Base-by-base conservation (phyloP, 1,284 basidiomycete species). In the Grifola frondosa region DNA sequence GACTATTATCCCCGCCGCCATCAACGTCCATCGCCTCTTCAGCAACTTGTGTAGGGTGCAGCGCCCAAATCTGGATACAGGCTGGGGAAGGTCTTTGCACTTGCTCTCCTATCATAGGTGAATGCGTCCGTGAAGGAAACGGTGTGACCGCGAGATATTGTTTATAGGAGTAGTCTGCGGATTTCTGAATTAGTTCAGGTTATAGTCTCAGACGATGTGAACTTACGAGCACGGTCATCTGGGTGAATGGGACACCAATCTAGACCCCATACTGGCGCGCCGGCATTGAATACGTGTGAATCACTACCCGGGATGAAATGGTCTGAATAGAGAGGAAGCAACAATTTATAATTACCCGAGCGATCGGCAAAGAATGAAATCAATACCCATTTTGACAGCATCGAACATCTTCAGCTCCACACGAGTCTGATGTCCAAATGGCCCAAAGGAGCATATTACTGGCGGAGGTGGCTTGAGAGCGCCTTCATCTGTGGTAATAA, bases 171-270 rank as follows among this genome's bases (percentile, higher is more conserved):
- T 76, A 69, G 30, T 64, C 87, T 87, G 47, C 9, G 21, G 12
- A 31, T 35, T 31, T 22, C 42, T 43, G 10, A 25, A 6, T 35
- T 19, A 42, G 38, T n/a, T n/a, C n/a, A n/a, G n/a, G n/a, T n/a
- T 5, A 28, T 15, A 28, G 21, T 17, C 10, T 12, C 13, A 3
- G 8, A 8, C 11, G 10, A 12, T 28, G 33, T 4, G 8, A n/a
- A 59, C 72, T 49, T 50, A 88, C 87, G 57, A 36, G 66, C 54
- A 38, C 81, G 74, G 39, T 86, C 81, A 20, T 73, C 68, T 19
- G 76, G 69, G 46, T 86, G 76, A 15, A 84, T 80, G 1, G 93
- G 92, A 61, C 91, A 92, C 92, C 93, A 97, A 56, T 94, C 91
- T 15, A 95, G 60, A 0, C 81, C 88, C 84, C 88, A 92, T 12